Evolutionary conservation across 495 filamentous ascomycete species (phyloP).

Genomic region (Aspergillus sclerotioniger): DNA sequence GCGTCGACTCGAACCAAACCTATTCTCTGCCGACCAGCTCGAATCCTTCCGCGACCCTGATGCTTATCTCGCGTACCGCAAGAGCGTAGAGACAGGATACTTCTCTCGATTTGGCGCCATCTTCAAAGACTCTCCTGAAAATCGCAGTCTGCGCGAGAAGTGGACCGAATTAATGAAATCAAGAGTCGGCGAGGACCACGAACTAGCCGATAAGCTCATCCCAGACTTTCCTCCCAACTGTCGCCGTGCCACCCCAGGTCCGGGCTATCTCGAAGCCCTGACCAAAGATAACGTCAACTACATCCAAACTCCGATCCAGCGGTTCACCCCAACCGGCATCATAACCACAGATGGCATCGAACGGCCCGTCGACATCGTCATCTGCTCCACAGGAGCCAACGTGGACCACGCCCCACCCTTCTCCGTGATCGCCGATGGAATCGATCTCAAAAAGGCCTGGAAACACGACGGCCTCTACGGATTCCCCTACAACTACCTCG

Average conservation of each 20-base stretch:
- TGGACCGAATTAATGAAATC: conserved; percentile 53
- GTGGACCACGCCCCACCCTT: conserved; percentile 58
- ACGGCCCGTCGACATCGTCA: conserved; percentile 55
- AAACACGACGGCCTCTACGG: conserved; percentile 52
- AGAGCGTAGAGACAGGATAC: conserved; percentile 52
- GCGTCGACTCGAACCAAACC: conserved; percentile 44
- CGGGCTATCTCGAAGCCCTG: conserved; percentile 70
- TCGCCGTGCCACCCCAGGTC: conserved; percentile 67
- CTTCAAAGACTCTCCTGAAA: conserved; percentile 54
- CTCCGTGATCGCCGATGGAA: conserved; percentile 49
- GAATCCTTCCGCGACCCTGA: conserved; percentile 48
- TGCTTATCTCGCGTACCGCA: conserved; percentile 50
- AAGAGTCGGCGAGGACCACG: conserved; percentile 52
- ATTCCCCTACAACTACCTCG: conserved; percentile 65
- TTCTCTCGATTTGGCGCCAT: conserved; percentile 56
- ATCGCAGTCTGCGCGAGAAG: conserved; percentile 43
- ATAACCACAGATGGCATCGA: conserved; percentile 50
- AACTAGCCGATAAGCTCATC: conserved; percentile 52
- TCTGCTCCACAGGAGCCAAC: conserved; percentile 71
- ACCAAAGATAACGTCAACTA: conserved; percentile 61
- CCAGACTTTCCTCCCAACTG: conserved; percentile 68
- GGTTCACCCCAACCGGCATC: conserved; percentile 57
- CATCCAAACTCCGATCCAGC: conserved; percentile 54
- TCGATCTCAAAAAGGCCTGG: conserved; percentile 51
- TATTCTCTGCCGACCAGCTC: conserved; percentile 49